A percentile compares a stretch with the other conserved stretches of the same genome.
These are phyloP conservation scores for Lathyrus sativus DNA, from an alignment of 306 rosid species.

Conservation along the genomic window DNA sequence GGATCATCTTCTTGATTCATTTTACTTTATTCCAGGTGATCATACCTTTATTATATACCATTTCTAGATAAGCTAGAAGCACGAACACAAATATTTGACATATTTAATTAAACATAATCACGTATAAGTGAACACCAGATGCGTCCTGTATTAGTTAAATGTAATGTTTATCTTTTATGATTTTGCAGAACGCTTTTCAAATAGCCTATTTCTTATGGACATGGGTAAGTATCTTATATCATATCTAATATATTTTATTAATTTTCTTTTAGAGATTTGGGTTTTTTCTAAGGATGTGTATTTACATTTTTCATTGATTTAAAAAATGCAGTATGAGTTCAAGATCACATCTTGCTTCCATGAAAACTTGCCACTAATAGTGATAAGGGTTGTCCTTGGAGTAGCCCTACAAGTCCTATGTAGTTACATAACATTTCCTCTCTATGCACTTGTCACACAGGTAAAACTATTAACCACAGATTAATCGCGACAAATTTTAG, in stretches of 20 bases:
- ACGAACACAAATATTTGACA: too few species aligned
- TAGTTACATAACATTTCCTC: constrained; percentile 72
- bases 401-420: constrained; percentile 57
- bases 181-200: constrained; percentile 67
- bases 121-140: too few species aligned
- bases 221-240: constrained; percentile 38
- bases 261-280: background rate
- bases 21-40: constrained; percentile 57
- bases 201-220: constrained; percentile 63
- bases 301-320: background rate
- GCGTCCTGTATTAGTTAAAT: too few species aligned
- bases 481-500: too few species aligned
- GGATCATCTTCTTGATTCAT: constrained; percentile 63
- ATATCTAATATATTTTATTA: background rate
- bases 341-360: constrained; percentile 62
- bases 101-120: too few species aligned
- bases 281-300: too few species aligned
- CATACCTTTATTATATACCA: background rate
- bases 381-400: constrained; percentile 57
- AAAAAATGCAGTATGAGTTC: constrained; percentile 52
- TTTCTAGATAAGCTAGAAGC: too few species aligned
- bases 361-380: constrained; percentile 49
- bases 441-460: constrained; percentile 68
- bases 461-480: constrained; percentile 10
- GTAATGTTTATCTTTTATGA: background rate